These are phyloP conservation scores for Xanthoceras sorbifolium DNA, from an alignment of 345 rosid genomes.

Conservation along the genomic window DNA sequence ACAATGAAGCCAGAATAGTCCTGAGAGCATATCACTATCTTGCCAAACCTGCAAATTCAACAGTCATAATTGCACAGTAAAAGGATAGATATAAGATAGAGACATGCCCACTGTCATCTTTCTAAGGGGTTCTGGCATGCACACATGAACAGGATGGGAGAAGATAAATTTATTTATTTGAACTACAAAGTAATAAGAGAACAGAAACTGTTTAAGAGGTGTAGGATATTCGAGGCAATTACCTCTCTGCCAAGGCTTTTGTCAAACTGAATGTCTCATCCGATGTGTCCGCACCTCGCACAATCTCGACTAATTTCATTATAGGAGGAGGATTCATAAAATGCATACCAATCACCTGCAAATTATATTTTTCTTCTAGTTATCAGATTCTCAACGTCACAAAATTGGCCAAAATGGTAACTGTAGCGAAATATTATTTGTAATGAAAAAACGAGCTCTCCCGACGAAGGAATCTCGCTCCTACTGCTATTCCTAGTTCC, in stretches of 20 bases:
- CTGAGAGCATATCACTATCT: conserved; percentile 74
- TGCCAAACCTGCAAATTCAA: conserved; percentile 59
- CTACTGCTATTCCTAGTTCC: background rate
- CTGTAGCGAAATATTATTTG: background rate
- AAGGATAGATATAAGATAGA: background rate
- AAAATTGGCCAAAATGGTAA: background rate
- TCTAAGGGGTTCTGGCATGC: background rate
- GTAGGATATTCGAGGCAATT: conserved; percentile 9
- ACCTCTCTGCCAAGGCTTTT: conserved; percentile 81
- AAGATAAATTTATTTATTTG: background rate
- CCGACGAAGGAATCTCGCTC: background rate
- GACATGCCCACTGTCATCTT: background rate
- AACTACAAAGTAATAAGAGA: background rate
- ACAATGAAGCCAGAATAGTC: conserved; percentile 84
- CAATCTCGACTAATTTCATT: conserved; percentile 89
- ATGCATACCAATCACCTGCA: conserved; percentile 90
- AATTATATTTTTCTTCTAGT: conserved; percentile 7
- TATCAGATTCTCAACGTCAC: background rate
- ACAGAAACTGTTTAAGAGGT: background rate
- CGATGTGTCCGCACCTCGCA: conserved; percentile 86
- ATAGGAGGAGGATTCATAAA: conserved; percentile 98
- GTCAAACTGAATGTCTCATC: conserved; percentile 65
- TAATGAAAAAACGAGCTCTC: background rate
- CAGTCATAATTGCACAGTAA: background rate
- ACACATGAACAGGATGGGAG: too few relatives aligned